phyloP scores from a whole-genome alignment of 129 eudicot species.

The Tanacetum coccineum region DNA sequence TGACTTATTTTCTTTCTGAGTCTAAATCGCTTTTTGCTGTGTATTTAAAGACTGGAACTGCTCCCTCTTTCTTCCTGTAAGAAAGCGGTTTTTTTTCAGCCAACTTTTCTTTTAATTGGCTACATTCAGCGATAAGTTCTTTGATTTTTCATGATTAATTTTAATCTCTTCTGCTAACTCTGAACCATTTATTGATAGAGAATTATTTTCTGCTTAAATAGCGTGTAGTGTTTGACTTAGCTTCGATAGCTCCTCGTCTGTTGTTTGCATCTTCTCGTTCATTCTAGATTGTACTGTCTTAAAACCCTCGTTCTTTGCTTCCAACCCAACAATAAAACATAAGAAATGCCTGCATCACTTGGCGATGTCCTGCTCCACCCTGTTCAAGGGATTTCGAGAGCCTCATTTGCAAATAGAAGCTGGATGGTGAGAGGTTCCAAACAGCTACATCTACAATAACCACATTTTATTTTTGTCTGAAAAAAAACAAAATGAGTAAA shows the following conservation, averaged over 20 bases:
- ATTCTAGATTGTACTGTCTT: slow-evolving; percentile 29
- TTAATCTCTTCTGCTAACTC: slow-evolving; percentile 46
- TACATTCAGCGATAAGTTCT: slow-evolving; percentile 53
- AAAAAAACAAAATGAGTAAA: no score
- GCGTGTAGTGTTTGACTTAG: slow-evolving; percentile 32
- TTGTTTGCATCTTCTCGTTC: slow-evolving; percentile 36
- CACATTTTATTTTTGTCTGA: no score
- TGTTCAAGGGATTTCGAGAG: no score
- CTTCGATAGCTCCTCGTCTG: slow-evolving; percentile 42
- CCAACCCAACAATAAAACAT: slow-evolving; percentile 36
- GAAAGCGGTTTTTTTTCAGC: no score
- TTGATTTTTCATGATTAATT: slow-evolving; percentile 35
- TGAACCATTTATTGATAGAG: slow-evolving; percentile 37
- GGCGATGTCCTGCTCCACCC: no score
- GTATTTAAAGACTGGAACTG: slow-evolving; percentile 44
- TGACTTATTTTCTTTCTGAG: no score
- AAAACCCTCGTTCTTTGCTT: slow-evolving; percentile 46
- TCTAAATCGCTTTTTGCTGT: slow-evolving; percentile 51
- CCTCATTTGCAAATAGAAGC: no score
- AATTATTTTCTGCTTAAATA: slow-evolving; percentile 45
- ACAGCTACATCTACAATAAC: no score
- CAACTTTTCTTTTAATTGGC: slow-evolving; percentile 40
- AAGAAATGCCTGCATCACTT: no score
- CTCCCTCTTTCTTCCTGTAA: no score
- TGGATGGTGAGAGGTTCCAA: no score